phyloP scores from a whole-genome alignment of 139 green algal genomes.

The Chlorella sorokiniana region DNA sequence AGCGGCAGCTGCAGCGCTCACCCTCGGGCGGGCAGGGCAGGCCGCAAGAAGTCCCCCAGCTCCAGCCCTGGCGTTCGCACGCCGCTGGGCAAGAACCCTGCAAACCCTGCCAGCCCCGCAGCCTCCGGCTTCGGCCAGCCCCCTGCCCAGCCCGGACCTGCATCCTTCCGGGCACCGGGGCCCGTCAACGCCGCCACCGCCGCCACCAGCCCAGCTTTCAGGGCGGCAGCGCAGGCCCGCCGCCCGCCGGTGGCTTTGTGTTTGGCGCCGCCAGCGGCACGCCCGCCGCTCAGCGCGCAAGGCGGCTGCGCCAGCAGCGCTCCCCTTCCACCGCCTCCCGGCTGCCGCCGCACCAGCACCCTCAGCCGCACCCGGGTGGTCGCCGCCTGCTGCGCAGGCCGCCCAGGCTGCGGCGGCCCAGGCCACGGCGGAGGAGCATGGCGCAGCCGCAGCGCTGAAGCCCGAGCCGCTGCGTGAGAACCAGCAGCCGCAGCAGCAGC shows the following conservation, averaged over 20 bases:
- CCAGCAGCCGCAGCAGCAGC: constrained; percentile 14
- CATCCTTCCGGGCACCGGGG: too few relatives aligned
- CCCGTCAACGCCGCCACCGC: neutral
- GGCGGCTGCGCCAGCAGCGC: neutral
- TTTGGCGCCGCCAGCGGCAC: neutral
- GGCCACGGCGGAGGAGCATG: neutral
- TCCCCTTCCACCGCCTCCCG: neutral
- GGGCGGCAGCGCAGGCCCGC: neutral
- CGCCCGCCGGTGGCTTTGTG: neutral
- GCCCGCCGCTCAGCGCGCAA: neutral
- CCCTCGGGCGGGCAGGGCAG: neutral
- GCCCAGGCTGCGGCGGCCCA: neutral
- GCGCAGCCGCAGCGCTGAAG: neutral
- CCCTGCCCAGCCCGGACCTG: too few relatives aligned
- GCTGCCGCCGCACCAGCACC: neutral
- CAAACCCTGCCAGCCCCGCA: neutral
- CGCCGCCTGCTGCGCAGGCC: neutral
- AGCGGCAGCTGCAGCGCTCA: neutral
- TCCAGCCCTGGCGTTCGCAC: neutral
- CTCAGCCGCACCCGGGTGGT: too few relatives aligned
- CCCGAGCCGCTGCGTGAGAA: constrained; percentile 17
- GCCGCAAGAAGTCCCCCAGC: neutral
- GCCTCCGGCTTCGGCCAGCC: neutral
- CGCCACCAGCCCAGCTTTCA: too few relatives aligned
- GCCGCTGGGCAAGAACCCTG: neutral